Base-by-base conservation (phyloP, 73 alveolate genomes). In the Blepharisma japonicum region DNA sequence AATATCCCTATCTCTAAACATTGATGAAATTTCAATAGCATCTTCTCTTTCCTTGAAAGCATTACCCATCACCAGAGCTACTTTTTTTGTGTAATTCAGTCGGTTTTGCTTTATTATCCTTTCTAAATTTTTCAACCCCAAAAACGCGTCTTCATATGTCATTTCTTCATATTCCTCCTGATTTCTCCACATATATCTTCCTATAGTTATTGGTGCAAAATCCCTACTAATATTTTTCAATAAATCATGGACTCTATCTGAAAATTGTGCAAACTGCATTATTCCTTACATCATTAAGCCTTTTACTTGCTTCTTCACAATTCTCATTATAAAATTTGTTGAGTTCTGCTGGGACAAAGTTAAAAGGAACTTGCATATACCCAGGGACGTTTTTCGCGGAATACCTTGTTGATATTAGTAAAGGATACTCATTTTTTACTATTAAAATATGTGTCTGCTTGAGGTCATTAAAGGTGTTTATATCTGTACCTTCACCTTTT, bases 351-450 rank as follows among this genome's bases (percentile, higher is more conserved):
- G 46, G 14, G 14, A 14, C 47, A 61, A 61, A 61, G 49, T 61
- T 61, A 25, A 61, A 61, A 14, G 74, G 74, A 18, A 61, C 47
- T 25, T 61, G 74, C 39, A 61, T 14, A 61, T 14, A 14, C 11
- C 74, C 74, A 61, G 74, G 74, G 4, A 61, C 74, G 5, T 61
- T 61, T 9, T 14, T 18, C 11, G 47, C 74, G 2, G 74, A 61
- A 4, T 61, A 61, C 47, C 74, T 61, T 0, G 74, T 14, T 14
- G 74, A 61, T 14, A 61, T 61, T 14, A 61, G 2, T 14, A 61
- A 39, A 18, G 49, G 49, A 20, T 14, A 20, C 14, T 39, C 47
- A 25, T 61, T 25, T 61, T 61, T 25, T 9, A 1, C 4, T 2
- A 61, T 20, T 9, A 9, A 18, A 11, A 8, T 61, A 61, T 18